Conservation (phyloP, 1,284 basidiomycete genomes). For the Trametes hirsuta region DNA sequence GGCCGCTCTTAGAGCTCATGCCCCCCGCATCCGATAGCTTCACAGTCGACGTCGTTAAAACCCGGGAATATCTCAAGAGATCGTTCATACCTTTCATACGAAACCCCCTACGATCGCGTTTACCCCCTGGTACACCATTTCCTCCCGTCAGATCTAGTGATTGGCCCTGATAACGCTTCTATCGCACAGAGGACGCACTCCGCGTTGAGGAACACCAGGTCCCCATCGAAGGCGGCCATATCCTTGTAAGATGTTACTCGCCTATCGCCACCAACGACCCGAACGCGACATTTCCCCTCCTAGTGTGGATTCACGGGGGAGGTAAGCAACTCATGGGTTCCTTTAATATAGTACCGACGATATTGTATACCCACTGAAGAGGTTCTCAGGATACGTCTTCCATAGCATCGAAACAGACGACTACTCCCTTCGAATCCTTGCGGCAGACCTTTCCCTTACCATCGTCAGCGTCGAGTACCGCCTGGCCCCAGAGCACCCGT, state of each 20-base stretch:
- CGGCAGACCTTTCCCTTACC: conserved; percentile 18
- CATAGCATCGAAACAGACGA: conserved; percentile 25
- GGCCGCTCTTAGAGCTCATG: neutral
- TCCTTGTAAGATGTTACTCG: neutral
- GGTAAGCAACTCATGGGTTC: neutral
- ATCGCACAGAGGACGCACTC: neutral
- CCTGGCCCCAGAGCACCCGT: conserved; percentile 43
- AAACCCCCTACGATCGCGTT: neutral
- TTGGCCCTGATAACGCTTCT: neutral
- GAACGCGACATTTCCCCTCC: conserved; percentile 5
- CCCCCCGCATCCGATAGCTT: neutral
- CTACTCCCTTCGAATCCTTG: conserved; percentile 14
- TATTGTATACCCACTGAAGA: neutral
- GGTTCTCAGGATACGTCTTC: conserved; percentile 1
- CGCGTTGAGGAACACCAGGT: neutral
- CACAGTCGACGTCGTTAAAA: neutral
- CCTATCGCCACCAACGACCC: neutral
- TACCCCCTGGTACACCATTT: neutral
- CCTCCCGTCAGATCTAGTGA: neutral
- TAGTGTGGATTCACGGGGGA: conserved; percentile 16
- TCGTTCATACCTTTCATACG: neutral
- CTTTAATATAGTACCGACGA: no score
- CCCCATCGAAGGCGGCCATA: neutral
- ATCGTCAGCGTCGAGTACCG: conserved; percentile 26
- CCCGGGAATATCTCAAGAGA: neutral